Conservation (phyloP, 164 flowering plant genomes). For the Kingdonia uniflora region DNA sequence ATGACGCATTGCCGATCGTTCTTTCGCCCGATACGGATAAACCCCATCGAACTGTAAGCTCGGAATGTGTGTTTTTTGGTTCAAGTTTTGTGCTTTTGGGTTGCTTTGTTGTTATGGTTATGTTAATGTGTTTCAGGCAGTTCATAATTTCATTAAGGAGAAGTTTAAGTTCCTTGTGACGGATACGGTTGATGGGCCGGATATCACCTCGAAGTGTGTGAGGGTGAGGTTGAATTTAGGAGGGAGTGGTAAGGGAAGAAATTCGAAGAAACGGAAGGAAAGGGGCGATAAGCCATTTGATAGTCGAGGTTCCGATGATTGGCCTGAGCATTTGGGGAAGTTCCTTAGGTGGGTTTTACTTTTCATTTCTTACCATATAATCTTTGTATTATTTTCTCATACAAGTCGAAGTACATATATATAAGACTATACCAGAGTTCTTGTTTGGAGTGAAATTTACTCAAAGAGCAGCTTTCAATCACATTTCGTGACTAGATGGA, state of each 20-base stretch:
- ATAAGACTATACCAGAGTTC: too few species aligned
- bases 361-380: not conserved
- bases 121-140: slow-evolving; percentile 37
- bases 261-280: slow-evolving; percentile 67
- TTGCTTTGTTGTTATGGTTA: not conserved
- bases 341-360: slow-evolving; percentile 61
- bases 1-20: slow-evolving; percentile 38
- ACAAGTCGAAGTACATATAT: too few species aligned
- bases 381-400: too few species aligned
- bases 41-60: slow-evolving; percentile 69
- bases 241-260: slow-evolving; percentile 29
- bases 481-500: too few species aligned
- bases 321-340: slow-evolving; percentile 74
- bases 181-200: slow-evolving; percentile 86
- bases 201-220: slow-evolving; percentile 64
- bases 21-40: slow-evolving; percentile 81
- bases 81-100: not conserved
- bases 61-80: not conserved
- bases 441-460: too few species aligned
- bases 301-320: slow-evolving; percentile 75
- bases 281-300: slow-evolving; percentile 73
- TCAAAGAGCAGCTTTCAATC: too few species aligned
- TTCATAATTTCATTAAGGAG: slow-evolving; percentile 82
- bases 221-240: slow-evolving; percentile 59
- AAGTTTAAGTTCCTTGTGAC: slow-evolving; percentile 81